phyloP scores from a whole-genome alignment of 139 green algal genomes.

The Tetraselmis striata region DNA sequence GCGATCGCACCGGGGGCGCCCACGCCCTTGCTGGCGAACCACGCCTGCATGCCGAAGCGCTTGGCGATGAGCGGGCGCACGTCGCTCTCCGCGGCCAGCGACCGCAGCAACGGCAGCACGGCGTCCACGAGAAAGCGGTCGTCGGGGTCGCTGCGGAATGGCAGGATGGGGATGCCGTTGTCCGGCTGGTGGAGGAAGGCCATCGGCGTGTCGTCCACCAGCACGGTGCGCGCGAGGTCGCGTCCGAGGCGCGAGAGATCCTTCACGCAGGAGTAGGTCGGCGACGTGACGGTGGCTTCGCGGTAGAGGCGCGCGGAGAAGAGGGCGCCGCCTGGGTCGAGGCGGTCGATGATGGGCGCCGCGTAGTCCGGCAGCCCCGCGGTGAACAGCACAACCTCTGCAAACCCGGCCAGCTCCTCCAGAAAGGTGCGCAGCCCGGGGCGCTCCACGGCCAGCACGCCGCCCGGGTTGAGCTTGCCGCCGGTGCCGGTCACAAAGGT shows the following conservation, averaged over 20 bases:
- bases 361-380: slow-evolving; percentile 85
- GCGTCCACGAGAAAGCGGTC: slow-evolving; percentile 73
- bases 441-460: slow-evolving; percentile 81
- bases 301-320: slow-evolving; percentile 50
- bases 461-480: slow-evolving; percentile 58
- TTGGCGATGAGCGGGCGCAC: slow-evolving; percentile 38
- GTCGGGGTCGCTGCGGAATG: slow-evolving; percentile 62
- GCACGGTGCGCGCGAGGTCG: slow-evolving; percentile 57
- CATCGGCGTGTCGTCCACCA: slow-evolving; percentile 88
- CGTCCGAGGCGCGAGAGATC: slow-evolving; percentile 68
- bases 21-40: slow-evolving; percentile 32
- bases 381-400: slow-evolving; percentile 84
- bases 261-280: slow-evolving; percentile 82
- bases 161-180: slow-evolving; percentile 79
- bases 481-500: slow-evolving; percentile 56
- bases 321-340: slow-evolving; percentile 45
- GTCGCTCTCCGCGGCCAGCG: slow-evolving; percentile 21
- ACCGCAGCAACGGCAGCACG: slow-evolving; percentile 70
- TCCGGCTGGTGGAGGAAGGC: slow-evolving; percentile 78
- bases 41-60: slow-evolving; percentile 74
- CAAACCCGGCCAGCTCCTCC: slow-evolving; percentile 16
- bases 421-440: slow-evolving; percentile 75
- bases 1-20: not conserved
- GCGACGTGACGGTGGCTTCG: slow-evolving; percentile 34
- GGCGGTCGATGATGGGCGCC: slow-evolving; percentile 61